These are phyloP conservation scores for Fraxinus platypoda DNA, from an alignment of 305 asterid genomes.

Conservation along the genomic window DNA sequence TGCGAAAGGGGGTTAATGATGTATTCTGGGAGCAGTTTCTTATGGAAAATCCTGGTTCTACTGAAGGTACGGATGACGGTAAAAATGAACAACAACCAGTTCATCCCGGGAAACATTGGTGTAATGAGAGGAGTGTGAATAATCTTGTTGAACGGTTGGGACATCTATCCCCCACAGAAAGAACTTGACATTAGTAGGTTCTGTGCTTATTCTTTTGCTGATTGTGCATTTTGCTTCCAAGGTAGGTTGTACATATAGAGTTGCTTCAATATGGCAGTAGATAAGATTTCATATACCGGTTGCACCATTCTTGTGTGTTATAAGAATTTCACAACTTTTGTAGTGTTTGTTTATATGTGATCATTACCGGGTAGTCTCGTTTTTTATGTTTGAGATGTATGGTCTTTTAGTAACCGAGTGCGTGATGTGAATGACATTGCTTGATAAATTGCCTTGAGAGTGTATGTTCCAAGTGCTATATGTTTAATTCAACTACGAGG, in stretches of 20 bases:
- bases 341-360: too few relatives aligned
- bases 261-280: conserved; percentile 31
- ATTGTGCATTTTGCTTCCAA: conserved; percentile 16
- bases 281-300: conserved; percentile 26
- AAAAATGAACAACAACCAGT: conserved; percentile 39
- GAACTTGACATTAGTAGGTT: conserved; percentile 47
- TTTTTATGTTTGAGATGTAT: too few relatives aligned
- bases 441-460: too few relatives aligned
- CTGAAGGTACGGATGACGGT: conserved; percentile 35
- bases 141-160: conserved; percentile 60
- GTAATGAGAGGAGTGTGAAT: conserved; percentile 57
- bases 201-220: conserved; percentile 11
- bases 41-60: conserved; percentile 78
- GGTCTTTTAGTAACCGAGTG: too few relatives aligned
- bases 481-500: too few relatives aligned
- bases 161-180: conserved; percentile 62
- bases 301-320: conserved; percentile 25
- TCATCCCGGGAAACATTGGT: conserved; percentile 44
- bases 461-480: too few relatives aligned
- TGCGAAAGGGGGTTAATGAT: conserved; percentile 66
- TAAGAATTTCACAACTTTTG: conserved; percentile 2
- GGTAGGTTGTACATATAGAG: conserved; percentile 33
- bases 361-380: too few relatives aligned
- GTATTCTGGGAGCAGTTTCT: conserved; percentile 89
- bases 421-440: too few relatives aligned